Percentiles rank a stretch among this genome's conserved stretches.
Conservation (phyloP, 179 eudicot species). For the Nepenthes alata region DNA sequence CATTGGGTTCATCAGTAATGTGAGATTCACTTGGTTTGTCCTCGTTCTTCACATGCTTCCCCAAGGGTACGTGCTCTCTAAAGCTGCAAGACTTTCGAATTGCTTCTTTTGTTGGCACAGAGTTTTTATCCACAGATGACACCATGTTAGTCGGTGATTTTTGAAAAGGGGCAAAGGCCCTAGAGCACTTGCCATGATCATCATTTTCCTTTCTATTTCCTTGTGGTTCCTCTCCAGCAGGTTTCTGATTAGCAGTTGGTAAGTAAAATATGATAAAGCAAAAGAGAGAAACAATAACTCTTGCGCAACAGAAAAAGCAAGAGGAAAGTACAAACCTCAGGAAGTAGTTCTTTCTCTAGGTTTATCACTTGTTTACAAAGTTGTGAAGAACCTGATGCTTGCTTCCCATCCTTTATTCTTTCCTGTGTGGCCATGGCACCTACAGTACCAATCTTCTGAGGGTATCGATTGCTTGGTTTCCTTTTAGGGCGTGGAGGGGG, state of each 20-base stretch:
- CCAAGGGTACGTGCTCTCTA: conserved; percentile 29
- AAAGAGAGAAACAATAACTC: conserved; percentile 1
- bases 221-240: conserved; percentile 27
- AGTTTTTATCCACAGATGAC: conserved; percentile 24
- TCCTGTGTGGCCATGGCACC: conserved; percentile 28
- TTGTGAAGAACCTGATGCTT: conserved; percentile 28
- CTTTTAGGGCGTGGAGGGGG: conserved; percentile 99
- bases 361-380: conserved; percentile 25
- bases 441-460: conserved; percentile 53
- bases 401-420: conserved; percentile 43
- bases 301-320: background rate
- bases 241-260: conserved; percentile 30
- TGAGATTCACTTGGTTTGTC: conserved; percentile 26
- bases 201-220: conserved; percentile 16
- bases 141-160: conserved; percentile 30
- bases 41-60: conserved; percentile 12
- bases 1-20: conserved; percentile 19
- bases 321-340: conserved; percentile 38
- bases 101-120: conserved; percentile 17
- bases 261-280: conserved; percentile 8
- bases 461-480: conserved; percentile 93
- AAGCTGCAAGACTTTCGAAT: conserved; percentile 25
- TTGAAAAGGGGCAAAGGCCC: conserved; percentile 28
- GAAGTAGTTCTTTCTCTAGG: conserved; percentile 40
- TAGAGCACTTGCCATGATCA: conserved; percentile 30